These are phyloP conservation scores for Penicillium vulpinum DNA, from an alignment of 2,329 filamentous ascomycete genomes.

Conservation along the genomic window DNA sequence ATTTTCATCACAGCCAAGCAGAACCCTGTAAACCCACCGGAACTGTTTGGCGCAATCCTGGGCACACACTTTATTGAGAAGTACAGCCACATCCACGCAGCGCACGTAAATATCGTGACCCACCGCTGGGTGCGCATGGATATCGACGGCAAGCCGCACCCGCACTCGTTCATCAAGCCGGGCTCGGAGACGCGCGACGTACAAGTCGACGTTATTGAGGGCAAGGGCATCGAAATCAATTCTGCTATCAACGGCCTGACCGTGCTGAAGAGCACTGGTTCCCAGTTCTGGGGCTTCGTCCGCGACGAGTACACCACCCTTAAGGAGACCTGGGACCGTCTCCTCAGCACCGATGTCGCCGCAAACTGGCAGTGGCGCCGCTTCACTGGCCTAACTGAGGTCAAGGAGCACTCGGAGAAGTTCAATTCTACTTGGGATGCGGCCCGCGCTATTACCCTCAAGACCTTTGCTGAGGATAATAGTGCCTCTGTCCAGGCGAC, in stretches of 20 bases:
- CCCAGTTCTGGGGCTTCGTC: slow-evolving; percentile 92
- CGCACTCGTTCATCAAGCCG: slow-evolving; percentile 91
- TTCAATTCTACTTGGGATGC: slow-evolving; percentile 79
- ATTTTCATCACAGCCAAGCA: slow-evolving; percentile 94
- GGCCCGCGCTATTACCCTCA: slow-evolving; percentile 83
- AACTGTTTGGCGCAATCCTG: slow-evolving; percentile 83
- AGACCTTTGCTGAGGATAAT: slow-evolving; percentile 84
- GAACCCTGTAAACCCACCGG: slow-evolving; percentile 85
- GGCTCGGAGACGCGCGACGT: slow-evolving; percentile 84
- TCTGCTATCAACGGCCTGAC: slow-evolving; percentile 79
- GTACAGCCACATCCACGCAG: slow-evolving; percentile 83
- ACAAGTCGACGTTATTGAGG: slow-evolving; percentile 67
- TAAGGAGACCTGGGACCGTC: slow-evolving; percentile 88
- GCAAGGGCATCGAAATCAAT: slow-evolving; percentile 70
- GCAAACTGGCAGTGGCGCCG: slow-evolving; percentile 80
- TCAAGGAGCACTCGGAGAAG: slow-evolving; percentile 61
- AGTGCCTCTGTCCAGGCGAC: slow-evolving; percentile 93
- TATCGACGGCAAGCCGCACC: slow-evolving; percentile 84
- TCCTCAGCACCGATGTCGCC: slow-evolving; percentile 91
- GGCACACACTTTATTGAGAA: slow-evolving; percentile 84
- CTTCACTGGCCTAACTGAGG: slow-evolving; percentile 66
- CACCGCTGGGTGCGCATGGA: slow-evolving; percentile 91
- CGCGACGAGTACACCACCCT: slow-evolving; percentile 92
- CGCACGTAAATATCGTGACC: slow-evolving; percentile 77
- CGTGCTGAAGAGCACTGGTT: slow-evolving; percentile 94